These are phyloP conservation scores for Zea mays DNA, from an alignment of 176 grass and related monocot genomes.

Conservation along the genomic window Zm-B73-REFERENCE-NAM-5.0 NC_050096.1:99954001-99954500, in stretches of 20 bases:
- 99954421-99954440: conserved; percentile 91
- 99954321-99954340: conserved; percentile 2
- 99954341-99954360: not conserved
- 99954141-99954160: not conserved
- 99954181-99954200: conserved; percentile 71
- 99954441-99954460: conserved; percentile 40
- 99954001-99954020: too few species aligned
- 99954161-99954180: conserved; percentile 37
- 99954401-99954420: conserved; percentile 90
- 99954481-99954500: conserved; percentile 86
- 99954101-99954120: not conserved
- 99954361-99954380: not conserved
- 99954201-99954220: conserved; percentile 85
- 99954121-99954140: not conserved
- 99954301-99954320: conserved; percentile 86
- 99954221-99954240: conserved; percentile 98
- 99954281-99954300: conserved; percentile 73
- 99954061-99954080: not conserved
- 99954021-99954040: too few species aligned
- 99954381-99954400: conserved; percentile 2
- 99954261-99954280: conserved; percentile 58
- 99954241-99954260: conserved; percentile 95
- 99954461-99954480: conserved; percentile 71
- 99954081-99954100: not conserved
- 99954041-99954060: too few species aligned